These are phyloP conservation scores for Gloeophyllum trabeum DNA, from an alignment of 768 basidiomycete genomes.

Conservation along the genomic window DNA sequence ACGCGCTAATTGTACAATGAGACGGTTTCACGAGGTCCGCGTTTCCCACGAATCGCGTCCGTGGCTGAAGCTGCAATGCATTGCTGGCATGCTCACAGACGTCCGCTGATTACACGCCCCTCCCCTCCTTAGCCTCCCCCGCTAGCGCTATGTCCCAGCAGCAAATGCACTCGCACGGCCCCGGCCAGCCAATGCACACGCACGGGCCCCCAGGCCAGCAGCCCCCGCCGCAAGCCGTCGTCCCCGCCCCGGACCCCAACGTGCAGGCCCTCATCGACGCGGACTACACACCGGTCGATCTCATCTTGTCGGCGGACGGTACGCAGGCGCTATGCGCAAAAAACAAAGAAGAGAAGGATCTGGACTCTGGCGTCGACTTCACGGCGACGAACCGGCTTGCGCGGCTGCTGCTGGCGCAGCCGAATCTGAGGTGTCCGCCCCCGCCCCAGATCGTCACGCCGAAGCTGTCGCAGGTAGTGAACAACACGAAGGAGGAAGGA, in stretches of 20 bases:
- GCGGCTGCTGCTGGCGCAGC: constrained; percentile 55
- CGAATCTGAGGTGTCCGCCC: constrained; percentile 67
- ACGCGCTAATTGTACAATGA: no score
- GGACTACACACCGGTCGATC: constrained; percentile 46
- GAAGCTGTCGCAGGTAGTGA: constrained; percentile 65
- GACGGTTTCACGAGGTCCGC: no score
- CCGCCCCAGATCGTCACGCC: constrained; percentile 69
- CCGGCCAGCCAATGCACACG: constrained; percentile 37
- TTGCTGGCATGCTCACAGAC: not conserved
- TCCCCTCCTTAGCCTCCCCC: constrained; percentile 40
- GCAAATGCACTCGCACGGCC: constrained; percentile 54
- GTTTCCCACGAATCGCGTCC: not conserved
- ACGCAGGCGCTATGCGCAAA: constrained; percentile 46
- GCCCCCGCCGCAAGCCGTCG: constrained; percentile 28
- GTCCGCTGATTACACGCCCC: not conserved
- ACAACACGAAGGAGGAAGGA: constrained; percentile 83
- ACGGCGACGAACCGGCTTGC: constrained; percentile 66
- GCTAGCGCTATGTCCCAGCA: no score
- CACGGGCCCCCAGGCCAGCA: constrained; percentile 29
- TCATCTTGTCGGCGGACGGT: constrained; percentile 43
- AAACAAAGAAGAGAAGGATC: constrained; percentile 69
- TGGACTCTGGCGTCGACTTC: constrained; percentile 66
- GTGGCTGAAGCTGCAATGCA: not conserved
- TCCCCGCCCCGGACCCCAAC: constrained; percentile 51
- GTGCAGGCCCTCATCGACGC: constrained; percentile 72